Evolutionary conservation across 257 asterid species (phyloP).

Genomic region (Lycium barbarum): DNA sequence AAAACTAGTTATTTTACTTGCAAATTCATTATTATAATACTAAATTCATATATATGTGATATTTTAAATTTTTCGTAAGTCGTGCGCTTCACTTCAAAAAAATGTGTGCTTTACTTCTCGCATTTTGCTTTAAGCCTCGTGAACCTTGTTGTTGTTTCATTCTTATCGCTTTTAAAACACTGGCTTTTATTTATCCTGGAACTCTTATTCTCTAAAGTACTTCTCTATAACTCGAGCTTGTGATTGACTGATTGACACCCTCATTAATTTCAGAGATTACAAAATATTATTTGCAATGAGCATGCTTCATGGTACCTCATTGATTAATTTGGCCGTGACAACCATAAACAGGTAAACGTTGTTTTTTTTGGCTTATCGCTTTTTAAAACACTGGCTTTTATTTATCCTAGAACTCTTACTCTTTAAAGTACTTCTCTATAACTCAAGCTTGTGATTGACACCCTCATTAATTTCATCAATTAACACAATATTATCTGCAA

Average conservation of each 20-base stretch:
- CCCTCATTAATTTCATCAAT: background rate
- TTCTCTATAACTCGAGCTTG: background rate
- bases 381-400: background rate
- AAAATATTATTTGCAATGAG: background rate
- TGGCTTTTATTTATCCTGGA: background rate
- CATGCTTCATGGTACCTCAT: constrained; percentile 10
- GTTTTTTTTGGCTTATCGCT: too few species aligned
- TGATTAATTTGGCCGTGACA: background rate
- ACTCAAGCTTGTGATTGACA: background rate
- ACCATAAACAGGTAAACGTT: background rate
- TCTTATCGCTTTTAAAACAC: background rate
- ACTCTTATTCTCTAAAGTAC: background rate
- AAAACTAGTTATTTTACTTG: background rate
- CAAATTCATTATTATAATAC: background rate
- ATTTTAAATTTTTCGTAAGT: background rate
- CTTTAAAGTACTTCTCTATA: background rate
- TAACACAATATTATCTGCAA: background rate
- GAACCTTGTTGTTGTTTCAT: background rate
- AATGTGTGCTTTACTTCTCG: background rate
- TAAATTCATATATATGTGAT: background rate
- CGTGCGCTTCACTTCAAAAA: background rate
- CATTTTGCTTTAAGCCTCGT: background rate
- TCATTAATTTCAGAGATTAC: background rate
- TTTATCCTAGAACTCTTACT: background rate
- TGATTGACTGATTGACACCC: background rate